Base-by-base conservation (phyloP, 148 eudicot genomes). In the Vaccinium corymbosum region DNA sequence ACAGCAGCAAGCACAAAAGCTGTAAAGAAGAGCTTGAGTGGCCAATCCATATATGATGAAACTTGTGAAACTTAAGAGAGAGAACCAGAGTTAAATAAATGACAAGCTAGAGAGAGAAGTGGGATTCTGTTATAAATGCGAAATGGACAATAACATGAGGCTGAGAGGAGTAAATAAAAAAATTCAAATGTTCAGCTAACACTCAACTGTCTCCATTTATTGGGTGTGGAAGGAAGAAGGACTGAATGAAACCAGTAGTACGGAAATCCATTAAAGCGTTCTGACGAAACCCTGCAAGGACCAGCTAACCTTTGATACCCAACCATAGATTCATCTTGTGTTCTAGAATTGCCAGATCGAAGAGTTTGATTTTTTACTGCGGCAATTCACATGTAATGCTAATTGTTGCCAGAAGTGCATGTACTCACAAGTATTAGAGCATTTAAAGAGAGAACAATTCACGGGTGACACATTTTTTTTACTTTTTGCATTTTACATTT, bases 11-110 rank as follows among this genome's bases (percentile, higher is more conserved):
- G 20, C 0, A 90, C 17, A 73, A 90, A 82, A 83, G 82, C 78
- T 84, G 87, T 1, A 55, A 87, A 46, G 19, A 80, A 27, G 66
- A 90, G 64, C 77, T 79, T 89, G 35, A 83, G 62, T 48, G 79
- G 75, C 86, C 86, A 87, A 86, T 79, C 87, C 92, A 90, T n/a
- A n/a, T n/a, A n/a, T 90, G 82, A 48, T 86, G 91, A 90, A 66
- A 46, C 73, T 57, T 55, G 62, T 79, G 85, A 70, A n/a, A 6
- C 51, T 68, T 14, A 3, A 64, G 15, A 32, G 77, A 10, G 49
- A 80, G 78, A 79, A 64, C 55, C 1, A 53, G 17, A 10, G 35
- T 22, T 42, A 42, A 42, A 42, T 42, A 62, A 61, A 62, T 22
- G 71, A 10, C 29, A 22, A 64, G 71, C 71, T 25, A 25, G 35